A percentile compares a stretch with the other conserved stretches of the same genome.
Conservation (phyloP, 2,329 filamentous ascomycete species). For the Alternaria novae-zelandiae region DNA sequence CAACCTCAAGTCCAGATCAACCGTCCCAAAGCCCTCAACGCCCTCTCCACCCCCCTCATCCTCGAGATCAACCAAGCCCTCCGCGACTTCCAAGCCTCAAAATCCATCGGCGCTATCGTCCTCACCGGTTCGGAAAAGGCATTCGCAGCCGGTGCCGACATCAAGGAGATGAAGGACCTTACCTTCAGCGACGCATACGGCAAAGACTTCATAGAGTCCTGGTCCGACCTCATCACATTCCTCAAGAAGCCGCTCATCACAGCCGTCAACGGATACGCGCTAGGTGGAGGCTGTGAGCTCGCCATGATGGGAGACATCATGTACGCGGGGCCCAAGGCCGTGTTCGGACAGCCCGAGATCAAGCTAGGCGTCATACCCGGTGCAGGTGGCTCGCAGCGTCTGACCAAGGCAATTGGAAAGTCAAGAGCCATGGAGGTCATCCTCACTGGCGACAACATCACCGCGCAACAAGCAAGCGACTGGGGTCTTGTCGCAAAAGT, state of each 20-base stretch:
- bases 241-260: slow-evolving; percentile 95
- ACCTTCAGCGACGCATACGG: slow-evolving; percentile 89
- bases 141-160: slow-evolving; percentile 84
- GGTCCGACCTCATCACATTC: slow-evolving; percentile 82
- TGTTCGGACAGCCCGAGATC: slow-evolving; percentile 97
- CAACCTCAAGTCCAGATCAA: slow-evolving; percentile 77
- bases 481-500: slow-evolving; percentile 90
- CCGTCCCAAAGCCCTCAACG: slow-evolving; percentile 94
- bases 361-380: slow-evolving; percentile 93
- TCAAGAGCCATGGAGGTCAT: slow-evolving; percentile 55
- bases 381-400: slow-evolving; percentile 86
- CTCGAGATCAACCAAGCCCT: slow-evolving; percentile 68
- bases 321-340: slow-evolving; percentile 84
- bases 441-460: slow-evolving; percentile 69
- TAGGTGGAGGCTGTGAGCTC: slow-evolving; percentile 94
- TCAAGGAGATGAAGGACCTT: slow-evolving; percentile 97
- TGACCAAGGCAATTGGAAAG: slow-evolving; percentile 71
- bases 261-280: slow-evolving; percentile 91
- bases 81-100: slow-evolving; percentile 42
- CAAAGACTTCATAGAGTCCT: slow-evolving; percentile 90
- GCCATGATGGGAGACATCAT: slow-evolving; percentile 97
- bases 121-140: slow-evolving; percentile 89
- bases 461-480: slow-evolving; percentile 79
- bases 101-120: slow-evolving; percentile 54
- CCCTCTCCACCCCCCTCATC: slow-evolving; percentile 89